Percentiles rank a stretch among this genome's conserved stretches.
Evolutionary conservation across 1,284 basidiomycete genomes (phyloP).

Genomic region (Puccinia coronata): DNA sequence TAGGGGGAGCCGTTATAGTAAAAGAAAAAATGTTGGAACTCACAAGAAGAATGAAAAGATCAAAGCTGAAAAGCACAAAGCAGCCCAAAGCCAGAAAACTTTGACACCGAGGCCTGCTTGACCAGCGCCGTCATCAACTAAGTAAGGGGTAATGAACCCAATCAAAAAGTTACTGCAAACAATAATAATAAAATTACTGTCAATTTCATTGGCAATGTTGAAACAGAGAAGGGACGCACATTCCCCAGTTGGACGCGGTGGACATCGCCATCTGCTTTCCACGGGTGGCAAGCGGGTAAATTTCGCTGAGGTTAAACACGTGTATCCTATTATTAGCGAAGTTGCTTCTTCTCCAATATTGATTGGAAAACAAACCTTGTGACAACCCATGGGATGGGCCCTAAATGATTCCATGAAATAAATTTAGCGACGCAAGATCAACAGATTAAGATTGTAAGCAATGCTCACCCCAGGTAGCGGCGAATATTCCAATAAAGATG

Average conservation of each 20-base stretch:
- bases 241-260: slow-evolving; percentile 69
- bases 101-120: slow-evolving; percentile 71
- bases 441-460: not conserved
- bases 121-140: slow-evolving; percentile 67
- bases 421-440: not conserved
- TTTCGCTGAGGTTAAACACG: slow-evolving; percentile 53
- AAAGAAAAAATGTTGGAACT: not conserved
- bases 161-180: slow-evolving; percentile 64
- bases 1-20: not conserved
- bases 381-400: slow-evolving; percentile 45
- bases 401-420: not conserved
- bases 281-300: slow-evolving; percentile 65
- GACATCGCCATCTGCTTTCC: slow-evolving; percentile 77
- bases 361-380: slow-evolving; percentile 30
- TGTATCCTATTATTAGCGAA: not conserved
- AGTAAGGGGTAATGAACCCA: slow-evolving; percentile 70
- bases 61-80: slow-evolving; percentile 54
- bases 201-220: slow-evolving; percentile 62
- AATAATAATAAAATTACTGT: slow-evolving; percentile 39
- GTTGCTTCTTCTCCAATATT: not conserved
- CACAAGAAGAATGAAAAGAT: slow-evolving; percentile 54
- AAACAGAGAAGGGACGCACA: slow-evolving; percentile 40
- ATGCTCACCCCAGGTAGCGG: slow-evolving; percentile 56
- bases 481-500: slow-evolving; percentile 57
- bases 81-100: slow-evolving; percentile 69